Base-by-base conservation (phyloP, 2,329 filamentous ascomycete genomes). In the Orbilia javanica region DNA sequence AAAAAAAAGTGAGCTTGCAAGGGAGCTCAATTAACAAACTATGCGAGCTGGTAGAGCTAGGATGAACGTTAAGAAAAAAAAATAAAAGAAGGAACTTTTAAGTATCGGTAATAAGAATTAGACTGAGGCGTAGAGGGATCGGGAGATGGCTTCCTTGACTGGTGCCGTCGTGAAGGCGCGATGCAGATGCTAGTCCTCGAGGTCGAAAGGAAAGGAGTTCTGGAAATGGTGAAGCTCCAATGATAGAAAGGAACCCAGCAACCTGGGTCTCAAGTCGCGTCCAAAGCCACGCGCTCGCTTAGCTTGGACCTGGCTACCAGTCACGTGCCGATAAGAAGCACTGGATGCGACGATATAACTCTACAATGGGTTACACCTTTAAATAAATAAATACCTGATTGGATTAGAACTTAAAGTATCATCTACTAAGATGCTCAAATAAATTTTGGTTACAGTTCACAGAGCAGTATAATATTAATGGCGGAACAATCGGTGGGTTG, bases 211-310 rank as follows among this genome's bases (percentile, higher is more conserved):
- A 60, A 39, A 60, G 55, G 50, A 62, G 44, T 31, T 34, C 39
- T 27, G 11, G n/a, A n/a, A 50, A 18, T 25, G 25, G 31, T 64
- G 67, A 55, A 64, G 55, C 39, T 63, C 31, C 44, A 53, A 39
- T 18, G 55, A 44, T 13, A 50, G 67, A n/a, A 20, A 22, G 18
- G 39, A 31, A 73, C 69, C 69, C 69, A 55, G 62, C 62, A 65
- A 65, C 57, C 31, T 62, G 69, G 39, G 46, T 44, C 34, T 71
- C 44, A 36, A n/a, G 48, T 73, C 69, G 69, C 69, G 69, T 73
- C 60, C 53, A 29, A 50, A 36, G 29, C 39, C 68, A 72, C 68
- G 68, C 68, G 68, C 57, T 65, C 57, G 68, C 69, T 73, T 68
- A 36, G n/a, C 60, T 7, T 11, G 60, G 34, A n/a, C 65, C 52